These are phyloP conservation scores for Ascosphaera aggregata DNA, from an alignment of 2,329 filamentous ascomycete species.

Conservation along the genomic window DNA sequence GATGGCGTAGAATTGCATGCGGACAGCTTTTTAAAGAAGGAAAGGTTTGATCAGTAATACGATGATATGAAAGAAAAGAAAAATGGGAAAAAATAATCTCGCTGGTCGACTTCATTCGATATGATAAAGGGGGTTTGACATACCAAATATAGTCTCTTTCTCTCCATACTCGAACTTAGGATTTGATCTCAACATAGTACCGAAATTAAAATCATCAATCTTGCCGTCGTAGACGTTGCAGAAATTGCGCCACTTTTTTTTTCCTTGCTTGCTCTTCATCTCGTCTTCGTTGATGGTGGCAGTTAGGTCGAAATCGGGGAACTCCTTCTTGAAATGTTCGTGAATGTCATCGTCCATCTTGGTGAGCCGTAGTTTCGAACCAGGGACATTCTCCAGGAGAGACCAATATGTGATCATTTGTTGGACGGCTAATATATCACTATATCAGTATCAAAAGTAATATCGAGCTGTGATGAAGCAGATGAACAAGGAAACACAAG, in stretches of 20 bases:
- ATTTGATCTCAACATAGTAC: conserved; percentile 66
- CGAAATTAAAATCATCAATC: conserved; percentile 96
- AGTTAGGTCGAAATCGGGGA: conserved; percentile 77
- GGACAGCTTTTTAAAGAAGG: conserved; percentile 29
- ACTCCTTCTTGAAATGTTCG: conserved; percentile 64
- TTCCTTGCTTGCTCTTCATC: conserved; percentile 95
- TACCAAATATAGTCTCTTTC: conserved; percentile 80
- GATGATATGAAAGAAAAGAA: background rate
- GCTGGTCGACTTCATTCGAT: background rate
- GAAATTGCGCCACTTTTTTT: conserved; percentile 87
- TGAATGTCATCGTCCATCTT: conserved; percentile 91
- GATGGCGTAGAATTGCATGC: conserved; percentile 68
- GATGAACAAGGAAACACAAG: background rate
- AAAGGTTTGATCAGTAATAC: background rate
- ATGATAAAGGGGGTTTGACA: conserved; percentile 10
- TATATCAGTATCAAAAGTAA: background rate
- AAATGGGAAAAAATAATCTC: background rate
- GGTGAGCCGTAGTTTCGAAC: conserved; percentile 73
- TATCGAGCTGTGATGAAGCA: background rate
- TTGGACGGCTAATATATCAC: conserved; percentile 41
- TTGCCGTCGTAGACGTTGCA: conserved; percentile 85
- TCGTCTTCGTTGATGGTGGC: conserved; percentile 66
- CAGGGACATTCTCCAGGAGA: conserved; percentile 74
- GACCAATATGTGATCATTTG: conserved; percentile 96
- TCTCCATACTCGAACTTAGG: conserved; percentile 68